Conservation (phyloP, 2,329 filamentous ascomycete genomes). For the Xylaria sp. region DNA sequence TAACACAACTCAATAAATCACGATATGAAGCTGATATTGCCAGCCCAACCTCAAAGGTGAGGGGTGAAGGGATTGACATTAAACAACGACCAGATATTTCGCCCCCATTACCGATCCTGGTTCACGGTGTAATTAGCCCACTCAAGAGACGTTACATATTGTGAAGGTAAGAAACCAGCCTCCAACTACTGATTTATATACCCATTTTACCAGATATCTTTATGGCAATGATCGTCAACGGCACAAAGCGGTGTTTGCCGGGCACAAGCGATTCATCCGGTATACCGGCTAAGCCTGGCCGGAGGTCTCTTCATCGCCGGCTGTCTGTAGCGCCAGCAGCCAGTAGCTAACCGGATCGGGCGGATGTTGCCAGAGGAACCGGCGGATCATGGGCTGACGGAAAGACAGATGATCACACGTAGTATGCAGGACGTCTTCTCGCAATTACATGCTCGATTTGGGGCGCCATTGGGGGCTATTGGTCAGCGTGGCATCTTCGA, state of each 20-base stretch:
- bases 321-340: not conserved
- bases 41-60: not conserved
- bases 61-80: not conserved
- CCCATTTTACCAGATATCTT: not conserved
- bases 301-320: slow-evolving; percentile 17
- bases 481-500: slow-evolving; percentile 7
- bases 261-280: slow-evolving; percentile 23
- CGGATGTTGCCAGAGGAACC: not conserved
- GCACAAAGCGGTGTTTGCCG: slow-evolving; percentile 10
- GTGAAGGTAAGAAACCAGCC: not conserved
- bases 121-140: not conserved
- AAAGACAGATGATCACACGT: slow-evolving; percentile 28
- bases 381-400: not conserved
- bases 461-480: not conserved
- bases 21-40: not conserved
- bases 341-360: not conserved
- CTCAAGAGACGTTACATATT: slow-evolving; percentile 26
- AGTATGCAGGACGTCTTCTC: slow-evolving; percentile 25
- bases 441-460: slow-evolving; percentile 10
- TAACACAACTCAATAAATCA: not conserved
- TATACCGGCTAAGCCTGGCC: slow-evolving; percentile 22
- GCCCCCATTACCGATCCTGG: not conserved
- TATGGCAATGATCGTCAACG: slow-evolving; percentile 24
- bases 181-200: slow-evolving; percentile 10
- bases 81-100: not conserved